A percentile compares a stretch with the other conserved stretches of the same genome.
phyloP scores from a whole-genome alignment of 345 rosid species.

The Gossypioides kirkii region DNA sequence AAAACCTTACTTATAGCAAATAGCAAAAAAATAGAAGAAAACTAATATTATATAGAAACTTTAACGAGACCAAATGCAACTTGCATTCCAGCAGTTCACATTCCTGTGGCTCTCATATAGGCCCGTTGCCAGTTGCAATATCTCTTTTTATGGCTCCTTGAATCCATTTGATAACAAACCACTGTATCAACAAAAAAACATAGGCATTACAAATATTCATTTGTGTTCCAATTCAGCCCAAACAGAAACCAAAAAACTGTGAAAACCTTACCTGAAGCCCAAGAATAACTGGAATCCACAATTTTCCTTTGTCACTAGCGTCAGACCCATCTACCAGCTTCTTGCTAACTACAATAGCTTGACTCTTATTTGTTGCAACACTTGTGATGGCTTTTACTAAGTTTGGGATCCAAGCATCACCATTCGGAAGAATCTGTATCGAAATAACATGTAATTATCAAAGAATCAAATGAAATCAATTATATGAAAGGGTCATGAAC shows the following conservation, averaged over 20 bases:
- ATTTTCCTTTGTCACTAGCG: slow-evolving; percentile 60
- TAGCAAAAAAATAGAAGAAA: not conserved
- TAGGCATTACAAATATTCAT: not conserved
- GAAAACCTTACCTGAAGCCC: slow-evolving; percentile 51
- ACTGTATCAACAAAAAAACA: slow-evolving; percentile 35
- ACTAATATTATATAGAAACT: not conserved
- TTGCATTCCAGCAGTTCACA: not conserved
- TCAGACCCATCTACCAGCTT: slow-evolving; percentile 72
- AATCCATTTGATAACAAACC: slow-evolving; percentile 54
- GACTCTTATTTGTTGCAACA: slow-evolving; percentile 54
- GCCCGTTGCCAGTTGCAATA: slow-evolving; percentile 37
- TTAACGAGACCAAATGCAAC: not conserved
- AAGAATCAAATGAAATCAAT: slow-evolving; percentile 9
- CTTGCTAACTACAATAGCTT: slow-evolving; percentile 53
- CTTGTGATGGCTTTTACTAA: slow-evolving; percentile 56
- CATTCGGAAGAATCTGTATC: slow-evolving; percentile 59
- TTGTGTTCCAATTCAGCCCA: slow-evolving; percentile 3
- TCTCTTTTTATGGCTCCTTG: slow-evolving; percentile 54
- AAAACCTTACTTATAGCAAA: not conserved
- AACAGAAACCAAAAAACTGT: not conserved
- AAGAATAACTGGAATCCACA: slow-evolving; percentile 51
- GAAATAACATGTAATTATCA: not conserved
- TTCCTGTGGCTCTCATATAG: slow-evolving; percentile 29
- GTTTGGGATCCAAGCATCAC: slow-evolving; percentile 64
- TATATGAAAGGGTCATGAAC: not conserved